These are phyloP conservation scores for Lachancea quebecensis DNA, from an alignment of 805 yeast species.

Conservation along the genomic window DNA sequence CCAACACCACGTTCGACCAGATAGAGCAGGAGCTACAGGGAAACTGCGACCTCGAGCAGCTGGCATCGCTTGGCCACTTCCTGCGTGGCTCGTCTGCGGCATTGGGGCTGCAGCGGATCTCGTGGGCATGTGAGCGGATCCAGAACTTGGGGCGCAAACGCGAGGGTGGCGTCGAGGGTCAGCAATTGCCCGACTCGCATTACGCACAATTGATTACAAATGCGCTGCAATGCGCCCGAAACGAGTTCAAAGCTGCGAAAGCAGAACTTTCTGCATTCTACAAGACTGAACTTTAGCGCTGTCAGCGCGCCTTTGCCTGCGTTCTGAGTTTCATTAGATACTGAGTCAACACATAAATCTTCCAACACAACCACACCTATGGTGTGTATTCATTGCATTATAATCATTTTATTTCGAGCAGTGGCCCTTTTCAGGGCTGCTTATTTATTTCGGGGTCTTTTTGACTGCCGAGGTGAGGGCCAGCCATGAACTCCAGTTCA, in stretches of 20 bases:
- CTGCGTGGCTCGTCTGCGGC: constrained; percentile 95
- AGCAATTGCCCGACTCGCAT: constrained; percentile 27
- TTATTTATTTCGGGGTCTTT: constrained; percentile 37
- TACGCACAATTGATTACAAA: constrained; percentile 40
- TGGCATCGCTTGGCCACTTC: constrained; percentile 82
- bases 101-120: constrained; percentile 74
- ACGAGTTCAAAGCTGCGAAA: constrained; percentile 41
- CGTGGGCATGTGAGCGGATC: constrained; percentile 84
- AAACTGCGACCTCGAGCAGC: constrained; percentile 42
- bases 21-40: constrained; percentile 44
- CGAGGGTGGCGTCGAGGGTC: constrained; percentile 29
- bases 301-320: background rate
- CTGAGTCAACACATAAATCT: background rate
- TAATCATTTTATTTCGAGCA: too few relatives aligned
- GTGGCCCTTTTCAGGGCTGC: too few relatives aligned
- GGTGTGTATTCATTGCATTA: background rate
- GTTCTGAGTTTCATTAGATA: background rate
- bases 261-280: constrained; percentile 42
- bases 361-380: background rate
- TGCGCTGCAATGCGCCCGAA: constrained; percentile 43
- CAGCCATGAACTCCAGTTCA: constrained; percentile 42
- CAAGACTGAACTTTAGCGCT: constrained; percentile 27
- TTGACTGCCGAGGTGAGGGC: constrained; percentile 47
- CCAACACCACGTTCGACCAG: constrained; percentile 65
- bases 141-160: constrained; percentile 70